These are phyloP conservation scores for Phoenix roebelenii DNA, from an alignment of 176 grass and related monocot species.

Conservation along the genomic window DNA sequence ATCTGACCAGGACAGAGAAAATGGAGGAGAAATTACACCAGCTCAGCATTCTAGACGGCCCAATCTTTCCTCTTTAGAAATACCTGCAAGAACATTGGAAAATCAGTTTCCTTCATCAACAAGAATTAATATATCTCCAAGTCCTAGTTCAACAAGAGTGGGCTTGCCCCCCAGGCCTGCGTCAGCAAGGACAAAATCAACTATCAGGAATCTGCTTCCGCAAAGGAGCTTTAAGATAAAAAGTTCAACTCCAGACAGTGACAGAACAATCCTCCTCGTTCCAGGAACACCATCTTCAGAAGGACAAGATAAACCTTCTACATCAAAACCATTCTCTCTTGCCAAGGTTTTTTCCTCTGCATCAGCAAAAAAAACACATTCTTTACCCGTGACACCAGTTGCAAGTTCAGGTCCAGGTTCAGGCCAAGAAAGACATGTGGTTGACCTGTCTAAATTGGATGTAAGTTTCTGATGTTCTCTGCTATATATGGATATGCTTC, in stretches of 20 bases:
- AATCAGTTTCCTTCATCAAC: slow-evolving; percentile 34
- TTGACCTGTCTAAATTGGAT: slow-evolving; percentile 34
- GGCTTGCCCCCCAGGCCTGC: slow-evolving; percentile 65
- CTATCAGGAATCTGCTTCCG: slow-evolving; percentile 51
- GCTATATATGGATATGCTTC: background rate
- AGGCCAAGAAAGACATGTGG: slow-evolving; percentile 33
- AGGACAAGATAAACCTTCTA: slow-evolving; percentile 49
- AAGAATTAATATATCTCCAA: slow-evolving; percentile 43
- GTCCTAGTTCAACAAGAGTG: slow-evolving; percentile 48
- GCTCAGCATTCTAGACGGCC: slow-evolving; percentile 16
- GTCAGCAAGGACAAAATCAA: slow-evolving; percentile 70
- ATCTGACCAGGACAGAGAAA: slow-evolving; percentile 9
- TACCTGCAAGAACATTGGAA: slow-evolving; percentile 74
- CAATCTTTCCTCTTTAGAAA: slow-evolving; percentile 57
- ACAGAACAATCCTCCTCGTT: slow-evolving; percentile 56
- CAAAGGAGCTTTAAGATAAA: slow-evolving; percentile 58
- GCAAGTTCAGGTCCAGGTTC: slow-evolving; percentile 29
- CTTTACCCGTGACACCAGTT: slow-evolving; percentile 80
- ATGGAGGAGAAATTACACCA: slow-evolving; percentile 4
- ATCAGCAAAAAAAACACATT: slow-evolving; percentile 59
- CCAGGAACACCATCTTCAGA: slow-evolving; percentile 44
- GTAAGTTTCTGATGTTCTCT: slow-evolving; percentile 37
- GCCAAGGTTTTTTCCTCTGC: slow-evolving; percentile 65
- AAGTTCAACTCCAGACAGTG: slow-evolving; percentile 43
- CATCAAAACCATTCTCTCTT: slow-evolving; percentile 57